Percentiles rank a stretch among this genome's conserved stretches.
Conservation (phyloP, 2,329 filamentous ascomycete genomes). For the Fusarium azukiicola region DNA sequence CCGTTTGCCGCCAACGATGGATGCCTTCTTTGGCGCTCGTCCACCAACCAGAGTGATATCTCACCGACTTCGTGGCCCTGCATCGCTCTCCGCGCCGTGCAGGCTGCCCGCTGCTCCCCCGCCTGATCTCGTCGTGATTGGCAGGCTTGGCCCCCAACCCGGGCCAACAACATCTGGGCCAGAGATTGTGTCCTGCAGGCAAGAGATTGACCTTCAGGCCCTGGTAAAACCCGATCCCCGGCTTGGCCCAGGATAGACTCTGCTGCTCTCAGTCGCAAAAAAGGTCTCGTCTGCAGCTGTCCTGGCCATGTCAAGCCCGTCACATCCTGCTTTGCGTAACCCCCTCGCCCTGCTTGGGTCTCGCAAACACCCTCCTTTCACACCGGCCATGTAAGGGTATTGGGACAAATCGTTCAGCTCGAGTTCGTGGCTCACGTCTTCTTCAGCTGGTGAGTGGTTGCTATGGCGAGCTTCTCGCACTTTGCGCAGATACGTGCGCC, state of each 20-base stretch:
- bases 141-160: conserved; percentile 48
- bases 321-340: conserved; percentile 30
- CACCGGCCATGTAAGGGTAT: conserved; percentile 21
- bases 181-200: conserved; percentile 48
- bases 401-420: conserved; percentile 21
- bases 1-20: conserved; percentile 47
- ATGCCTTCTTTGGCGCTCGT: conserved; percentile 45
- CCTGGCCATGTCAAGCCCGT: conserved; percentile 40
- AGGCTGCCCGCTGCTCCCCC: conserved; percentile 47
- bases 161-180: conserved; percentile 34
- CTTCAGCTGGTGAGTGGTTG: conserved; percentile 19
- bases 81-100: conserved; percentile 44
- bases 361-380: background rate
- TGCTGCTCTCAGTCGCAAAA: conserved; percentile 28
- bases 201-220: conserved; percentile 43
- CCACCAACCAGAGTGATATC: conserved; percentile 42
- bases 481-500: conserved; percentile 29
- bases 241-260: conserved; percentile 37
- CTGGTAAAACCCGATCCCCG: conserved; percentile 32
- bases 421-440: conserved; percentile 22
- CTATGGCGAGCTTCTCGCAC: conserved; percentile 9
- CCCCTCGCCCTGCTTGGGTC: background rate
- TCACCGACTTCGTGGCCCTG: conserved; percentile 42
- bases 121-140: conserved; percentile 47
- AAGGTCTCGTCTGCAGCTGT: conserved; percentile 25